Base-by-base conservation (phyloP, 78 protist genomes). In the Tieghemostelium lacteum region DNA sequence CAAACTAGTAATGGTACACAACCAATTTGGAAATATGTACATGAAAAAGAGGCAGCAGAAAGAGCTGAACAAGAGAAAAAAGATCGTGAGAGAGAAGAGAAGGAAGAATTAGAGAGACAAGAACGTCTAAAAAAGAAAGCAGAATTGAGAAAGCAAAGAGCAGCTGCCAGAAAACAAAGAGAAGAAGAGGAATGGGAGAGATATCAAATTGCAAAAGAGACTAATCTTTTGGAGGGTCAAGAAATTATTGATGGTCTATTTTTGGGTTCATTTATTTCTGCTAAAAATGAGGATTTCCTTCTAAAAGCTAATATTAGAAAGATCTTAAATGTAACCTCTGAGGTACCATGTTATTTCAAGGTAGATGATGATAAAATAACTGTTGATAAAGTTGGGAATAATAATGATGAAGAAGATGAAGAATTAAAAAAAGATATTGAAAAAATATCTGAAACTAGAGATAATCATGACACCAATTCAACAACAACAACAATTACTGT, bases 271-370 rank as follows among this genome's bases (percentile, higher is more conserved):
- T 66, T 57, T 37, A 33, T 64, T 0, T 85, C 86, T 6, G 93
- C 93, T 40, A 75, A 75, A 34, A 87, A 87, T 62, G 39, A 10
- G n/a, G 93, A 87, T 45, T 87, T 85, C 86, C 22, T 87, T 17
- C 10, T 16, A 24, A 75, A 87, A 67, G 71, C 57, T 16, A 45
- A 45, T 24, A 50, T 87, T 28, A 61, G 33, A 2, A 75, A 49
- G 12, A 64, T 87, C 36, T 61, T 87, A 3, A 87, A 87, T 61
- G 93, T 74, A 19, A 87, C 93, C 19, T 57, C 93, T 0, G 93
- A 87, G 36, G 70, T 76, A 3, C 75, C 61, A 8, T 75, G 69
- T 61, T 87, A 74, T 40, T 87, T 74, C 49, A 14, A 60, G 5
- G 62, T 55, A n/a, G 72, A 75, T 29, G 42, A 62, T 24, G 49